phyloP scores from a whole-genome alignment of 805 yeast species.

The Hyphopichia homilentoma region DNA sequence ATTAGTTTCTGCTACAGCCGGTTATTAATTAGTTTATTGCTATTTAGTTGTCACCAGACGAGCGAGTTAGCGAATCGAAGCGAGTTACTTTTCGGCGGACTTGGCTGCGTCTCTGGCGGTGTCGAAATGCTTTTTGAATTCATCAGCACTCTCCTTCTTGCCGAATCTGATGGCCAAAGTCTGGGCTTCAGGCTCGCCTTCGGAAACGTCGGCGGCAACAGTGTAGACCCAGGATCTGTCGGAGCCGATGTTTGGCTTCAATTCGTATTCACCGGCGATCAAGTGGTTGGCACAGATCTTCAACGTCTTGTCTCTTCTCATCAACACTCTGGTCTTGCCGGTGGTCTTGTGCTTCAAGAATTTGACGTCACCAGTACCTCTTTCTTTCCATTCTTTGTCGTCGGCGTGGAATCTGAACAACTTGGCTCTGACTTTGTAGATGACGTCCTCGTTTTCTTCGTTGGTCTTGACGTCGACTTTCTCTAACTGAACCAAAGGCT shows the following conservation, averaged over 20 bases:
- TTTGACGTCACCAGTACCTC: slow-evolving; percentile 98
- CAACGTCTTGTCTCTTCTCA: slow-evolving; percentile 99
- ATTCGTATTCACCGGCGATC: slow-evolving; percentile 73
- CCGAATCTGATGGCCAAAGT: slow-evolving; percentile 96
- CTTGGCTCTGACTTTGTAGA: slow-evolving; percentile 83
- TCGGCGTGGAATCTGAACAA: slow-evolving; percentile 86
- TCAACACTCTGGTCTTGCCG: slow-evolving; percentile 81
- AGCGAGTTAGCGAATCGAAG: too few species aligned
- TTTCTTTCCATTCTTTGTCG: slow-evolving; percentile 94
- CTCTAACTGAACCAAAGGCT: slow-evolving; percentile 92
- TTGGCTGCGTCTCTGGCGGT: slow-evolving; percentile 62
- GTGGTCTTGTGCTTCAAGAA: slow-evolving; percentile 84
- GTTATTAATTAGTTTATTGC: too few species aligned
- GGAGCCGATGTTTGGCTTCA: slow-evolving; percentile 91
- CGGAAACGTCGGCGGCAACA: slow-evolving; percentile 90
- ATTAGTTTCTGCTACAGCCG: too few species aligned
- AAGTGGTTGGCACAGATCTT: slow-evolving; percentile 98
- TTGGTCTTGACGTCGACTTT: slow-evolving; percentile 94
- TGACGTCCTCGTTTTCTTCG: slow-evolving; percentile 29
- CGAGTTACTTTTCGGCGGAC: too few species aligned
- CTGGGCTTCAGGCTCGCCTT: slow-evolving; percentile 93
- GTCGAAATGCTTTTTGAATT: slow-evolving; percentile 89
- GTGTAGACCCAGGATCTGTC: slow-evolving; percentile 98
- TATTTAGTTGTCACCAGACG: too few species aligned
- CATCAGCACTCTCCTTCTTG: slow-evolving; percentile 87